Conservation (phyloP, 2,329 filamentous ascomycete genomes). For the Exophiala sp. region DNA sequence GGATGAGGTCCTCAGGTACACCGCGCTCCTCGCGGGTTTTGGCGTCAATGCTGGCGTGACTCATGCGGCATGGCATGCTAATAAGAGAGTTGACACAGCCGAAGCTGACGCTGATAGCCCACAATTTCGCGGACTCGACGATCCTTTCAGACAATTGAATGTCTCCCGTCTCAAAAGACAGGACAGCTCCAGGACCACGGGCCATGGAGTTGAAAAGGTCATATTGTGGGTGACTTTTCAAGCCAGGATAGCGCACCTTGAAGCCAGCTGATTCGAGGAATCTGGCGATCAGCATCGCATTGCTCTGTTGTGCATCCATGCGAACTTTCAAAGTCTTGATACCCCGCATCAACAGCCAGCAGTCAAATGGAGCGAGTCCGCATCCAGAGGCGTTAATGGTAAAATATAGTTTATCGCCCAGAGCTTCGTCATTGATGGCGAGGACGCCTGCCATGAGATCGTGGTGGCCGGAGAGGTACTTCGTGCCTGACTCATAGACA, state of each 20-base stretch:
- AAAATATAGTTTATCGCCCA: constrained; percentile 91
- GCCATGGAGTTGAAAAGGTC: constrained; percentile 95
- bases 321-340: constrained; percentile 96
- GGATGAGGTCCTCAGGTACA: constrained; percentile 95
- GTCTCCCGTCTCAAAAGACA: constrained; percentile 95
- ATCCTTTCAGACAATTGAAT: constrained; percentile 80
- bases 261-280: constrained; percentile 91
- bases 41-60: constrained; percentile 94
- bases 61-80: constrained; percentile 99
- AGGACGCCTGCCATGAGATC: constrained; percentile 99
- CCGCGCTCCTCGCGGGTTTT: constrained; percentile 85
- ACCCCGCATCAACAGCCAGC: constrained; percentile 89
- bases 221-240: constrained; percentile 94
- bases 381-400: constrained; percentile 96
- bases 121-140: constrained; percentile 86
- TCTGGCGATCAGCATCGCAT: constrained; percentile 70
- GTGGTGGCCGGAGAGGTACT: constrained; percentile 96
- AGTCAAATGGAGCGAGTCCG: constrained; percentile 90
- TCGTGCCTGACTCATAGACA: constrained; percentile 95
- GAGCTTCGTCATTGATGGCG: constrained; percentile 74
- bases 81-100: constrained; percentile 98
- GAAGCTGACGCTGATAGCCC: constrained; percentile 95
- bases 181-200: constrained; percentile 85
- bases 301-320: constrained; percentile 97
- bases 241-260: constrained; percentile 88